Conservation (phyloP, 2,329 filamentous ascomycete species). For the Penicillium concentricum region DNA sequence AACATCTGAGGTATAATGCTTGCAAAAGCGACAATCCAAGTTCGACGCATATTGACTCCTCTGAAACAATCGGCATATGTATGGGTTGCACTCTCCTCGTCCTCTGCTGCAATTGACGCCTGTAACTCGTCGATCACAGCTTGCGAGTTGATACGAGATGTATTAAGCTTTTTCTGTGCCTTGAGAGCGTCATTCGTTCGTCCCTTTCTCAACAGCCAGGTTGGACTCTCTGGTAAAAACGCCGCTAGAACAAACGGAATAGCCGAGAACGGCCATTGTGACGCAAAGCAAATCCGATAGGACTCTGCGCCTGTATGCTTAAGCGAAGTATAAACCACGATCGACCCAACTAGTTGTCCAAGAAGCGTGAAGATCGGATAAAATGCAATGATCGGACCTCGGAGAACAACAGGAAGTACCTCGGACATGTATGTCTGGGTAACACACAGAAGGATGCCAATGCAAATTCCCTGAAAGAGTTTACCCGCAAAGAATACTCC, state of each 20-base stretch:
- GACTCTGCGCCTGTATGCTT: conserved; percentile 10
- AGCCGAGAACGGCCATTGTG: conserved; percentile 49
- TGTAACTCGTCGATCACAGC: conserved; percentile 12
- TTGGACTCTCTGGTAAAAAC: conserved; percentile 52
- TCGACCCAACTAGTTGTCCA: conserved; percentile 46
- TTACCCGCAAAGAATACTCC: conserved; percentile 47
- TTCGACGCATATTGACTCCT: conserved; percentile 20
- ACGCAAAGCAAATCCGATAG: conserved; percentile 40
- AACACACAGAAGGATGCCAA: conserved; percentile 46
- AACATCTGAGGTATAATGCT: conserved; percentile 45
- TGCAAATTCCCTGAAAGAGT: conserved; percentile 45
- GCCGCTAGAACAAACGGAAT: conserved; percentile 44
- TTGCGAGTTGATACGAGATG: background rate
- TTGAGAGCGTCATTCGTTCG: conserved; percentile 31
- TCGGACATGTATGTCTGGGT: conserved; percentile 52
- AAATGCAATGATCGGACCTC: conserved; percentile 49
- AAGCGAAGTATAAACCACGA: conserved; percentile 33
- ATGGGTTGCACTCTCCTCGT: conserved; percentile 35
- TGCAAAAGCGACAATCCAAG: conserved; percentile 34
- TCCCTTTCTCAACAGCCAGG: conserved; percentile 47
- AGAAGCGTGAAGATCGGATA: conserved; percentile 50
- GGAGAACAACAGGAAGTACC: conserved; percentile 45
- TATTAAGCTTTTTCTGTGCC: conserved; percentile 15
- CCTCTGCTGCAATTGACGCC: conserved; percentile 34
- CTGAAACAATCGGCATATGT: conserved; percentile 34